phyloP scores from a whole-genome alignment of 192 early-diverging fungal species.

The Entomortierella beljakovae region DNA sequence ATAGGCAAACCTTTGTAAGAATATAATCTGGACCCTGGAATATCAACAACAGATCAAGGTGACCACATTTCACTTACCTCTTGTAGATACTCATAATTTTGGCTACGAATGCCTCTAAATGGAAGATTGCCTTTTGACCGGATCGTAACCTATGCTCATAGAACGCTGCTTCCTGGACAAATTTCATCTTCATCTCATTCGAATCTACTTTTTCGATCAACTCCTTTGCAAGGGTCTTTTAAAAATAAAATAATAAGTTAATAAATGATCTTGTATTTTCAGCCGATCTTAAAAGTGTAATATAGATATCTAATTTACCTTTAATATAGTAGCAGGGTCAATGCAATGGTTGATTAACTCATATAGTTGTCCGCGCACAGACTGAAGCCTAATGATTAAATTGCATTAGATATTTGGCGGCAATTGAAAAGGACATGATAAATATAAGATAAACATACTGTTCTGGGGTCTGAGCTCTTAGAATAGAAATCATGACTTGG shows the following conservation, averaged over 20 bases:
- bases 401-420: background rate
- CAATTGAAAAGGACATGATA: background rate
- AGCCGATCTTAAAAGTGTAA: background rate
- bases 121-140: conserved; percentile 94
- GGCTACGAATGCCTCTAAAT: conserved; percentile 94
- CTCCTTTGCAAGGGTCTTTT: conserved; percentile 76
- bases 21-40: too few relatives aligned
- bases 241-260: background rate
- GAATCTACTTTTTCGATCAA: conserved; percentile 76
- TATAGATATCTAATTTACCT: conserved; percentile 54
- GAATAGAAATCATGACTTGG: conserved; percentile 74
- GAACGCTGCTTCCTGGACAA: conserved; percentile 83
- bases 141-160: conserved; percentile 90
- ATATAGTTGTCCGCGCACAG: conserved; percentile 83
- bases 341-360: conserved; percentile 94
- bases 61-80: conserved; percentile 57
- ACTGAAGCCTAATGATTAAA: conserved; percentile 62
- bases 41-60: too few relatives aligned
- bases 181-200: conserved; percentile 69
- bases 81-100: conserved; percentile 94
- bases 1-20: too few relatives aligned
- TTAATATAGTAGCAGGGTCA: conserved; percentile 82
- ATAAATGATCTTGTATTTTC: background rate
- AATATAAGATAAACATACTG: conserved; percentile 48
- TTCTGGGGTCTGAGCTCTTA: conserved; percentile 82